These are phyloP conservation scores for Picochlorum sp. DNA, from an alignment of 139 green algal species.

Conservation along the genomic window DNA sequence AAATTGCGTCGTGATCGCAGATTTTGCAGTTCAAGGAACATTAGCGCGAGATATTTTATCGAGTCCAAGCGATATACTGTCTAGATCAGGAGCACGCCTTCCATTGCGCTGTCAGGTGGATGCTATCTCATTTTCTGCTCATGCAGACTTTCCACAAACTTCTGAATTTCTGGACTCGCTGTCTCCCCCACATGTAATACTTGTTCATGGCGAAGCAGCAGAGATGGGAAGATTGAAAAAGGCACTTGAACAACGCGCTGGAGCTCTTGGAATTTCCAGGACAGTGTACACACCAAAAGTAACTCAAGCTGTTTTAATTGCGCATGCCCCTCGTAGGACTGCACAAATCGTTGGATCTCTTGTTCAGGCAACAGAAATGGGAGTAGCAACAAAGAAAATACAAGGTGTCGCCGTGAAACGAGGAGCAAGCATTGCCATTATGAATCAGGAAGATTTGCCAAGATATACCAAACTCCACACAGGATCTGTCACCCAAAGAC, in stretches of 20 bases:
- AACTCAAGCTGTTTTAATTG: slow-evolving; percentile 48
- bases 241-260: slow-evolving; percentile 56
- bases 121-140: slow-evolving; percentile 93
- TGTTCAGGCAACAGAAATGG: slow-evolving; percentile 28
- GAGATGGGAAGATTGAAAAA: slow-evolving; percentile 76
- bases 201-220: slow-evolving; percentile 91
- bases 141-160: slow-evolving; percentile 97
- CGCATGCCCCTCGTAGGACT: slow-evolving; percentile 51
- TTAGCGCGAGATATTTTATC: slow-evolving; percentile 87
- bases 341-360: slow-evolving; percentile 50
- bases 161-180: slow-evolving; percentile 80
- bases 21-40: slow-evolving; percentile 96
- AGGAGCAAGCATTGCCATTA: slow-evolving; percentile 41
- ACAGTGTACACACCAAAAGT: slow-evolving; percentile 54
- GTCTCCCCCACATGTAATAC: slow-evolving; percentile 76
- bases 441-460: slow-evolving; percentile 78
- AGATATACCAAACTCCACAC: slow-evolving; percentile 77
- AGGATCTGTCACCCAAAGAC: slow-evolving; percentile 66
- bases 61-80: slow-evolving; percentile 66
- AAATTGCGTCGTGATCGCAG: slow-evolving; percentile 92
- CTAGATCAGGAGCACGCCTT: slow-evolving; percentile 58
- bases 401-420: slow-evolving; percentile 65
- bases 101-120: slow-evolving; percentile 79
- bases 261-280: slow-evolving; percentile 32
- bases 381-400: slow-evolving; percentile 30